These are phyloP conservation scores for Chrysoporthe cubensis DNA, from an alignment of 2,329 filamentous ascomycete genomes.

Conservation along the genomic window DNA sequence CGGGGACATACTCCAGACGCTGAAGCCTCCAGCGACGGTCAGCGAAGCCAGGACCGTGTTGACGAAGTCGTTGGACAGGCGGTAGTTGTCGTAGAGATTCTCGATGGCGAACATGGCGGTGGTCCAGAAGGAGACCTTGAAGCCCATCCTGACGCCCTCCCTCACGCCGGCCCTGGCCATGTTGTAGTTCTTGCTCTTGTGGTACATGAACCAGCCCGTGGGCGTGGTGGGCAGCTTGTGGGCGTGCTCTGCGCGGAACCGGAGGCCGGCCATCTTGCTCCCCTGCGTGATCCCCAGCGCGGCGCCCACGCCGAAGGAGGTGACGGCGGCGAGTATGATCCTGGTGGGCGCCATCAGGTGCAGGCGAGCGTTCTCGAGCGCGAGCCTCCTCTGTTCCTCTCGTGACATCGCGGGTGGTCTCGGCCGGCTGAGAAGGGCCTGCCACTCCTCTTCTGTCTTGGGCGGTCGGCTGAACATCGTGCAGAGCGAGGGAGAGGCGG, in stretches of 20 bases:
- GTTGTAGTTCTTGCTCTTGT: slow-evolving; percentile 96
- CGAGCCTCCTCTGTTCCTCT: slow-evolving; percentile 12
- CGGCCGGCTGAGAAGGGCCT: slow-evolving; percentile 11
- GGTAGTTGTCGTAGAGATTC: slow-evolving; percentile 78
- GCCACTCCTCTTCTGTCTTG: slow-evolving; percentile 22
- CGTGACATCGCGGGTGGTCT: slow-evolving; percentile 3
- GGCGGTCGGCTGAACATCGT: slow-evolving; percentile 21
- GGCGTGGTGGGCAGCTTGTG: slow-evolving; percentile 85
- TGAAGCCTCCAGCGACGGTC: slow-evolving; percentile 84
- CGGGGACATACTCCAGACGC: slow-evolving; percentile 72
- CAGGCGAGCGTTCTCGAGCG: slow-evolving; percentile 24
- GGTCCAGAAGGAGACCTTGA: slow-evolving; percentile 72
- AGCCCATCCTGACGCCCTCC: slow-evolving; percentile 77
- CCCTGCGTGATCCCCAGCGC: slow-evolving; percentile 73
- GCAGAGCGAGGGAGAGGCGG: background rate
- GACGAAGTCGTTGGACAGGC: slow-evolving; percentile 72
- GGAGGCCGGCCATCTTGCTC: slow-evolving; percentile 73
- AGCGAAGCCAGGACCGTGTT: slow-evolving; percentile 83
- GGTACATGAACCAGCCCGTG: slow-evolving; percentile 96
- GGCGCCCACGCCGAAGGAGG: slow-evolving; percentile 71
- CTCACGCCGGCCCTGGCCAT: slow-evolving; percentile 75
- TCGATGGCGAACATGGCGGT: slow-evolving; percentile 80
- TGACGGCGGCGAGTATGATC: slow-evolving; percentile 64
- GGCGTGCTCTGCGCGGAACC: slow-evolving; percentile 94
- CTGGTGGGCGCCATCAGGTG: slow-evolving; percentile 25